These are phyloP conservation scores for Candida wancherniae DNA, from an alignment of 805 yeast genomes.

Conservation along the genomic window DNA sequence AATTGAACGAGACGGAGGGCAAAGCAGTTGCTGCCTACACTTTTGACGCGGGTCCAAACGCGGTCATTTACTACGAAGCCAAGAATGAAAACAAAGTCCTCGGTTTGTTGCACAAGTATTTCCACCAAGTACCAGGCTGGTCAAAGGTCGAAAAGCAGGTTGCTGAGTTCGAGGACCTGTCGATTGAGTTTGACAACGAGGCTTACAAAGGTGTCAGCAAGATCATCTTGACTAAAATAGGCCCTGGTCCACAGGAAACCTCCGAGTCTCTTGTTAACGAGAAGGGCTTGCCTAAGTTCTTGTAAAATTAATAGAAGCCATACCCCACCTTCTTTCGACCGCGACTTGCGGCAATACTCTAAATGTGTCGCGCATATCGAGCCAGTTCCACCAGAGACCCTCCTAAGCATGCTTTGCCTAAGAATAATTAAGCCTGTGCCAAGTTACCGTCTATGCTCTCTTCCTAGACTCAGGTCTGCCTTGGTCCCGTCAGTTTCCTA, in stretches of 20 bases:
- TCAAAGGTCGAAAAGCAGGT: slow-evolving; percentile 24
- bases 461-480: no score
- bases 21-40: slow-evolving; percentile 88
- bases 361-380: no score
- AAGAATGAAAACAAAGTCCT: slow-evolving; percentile 71
- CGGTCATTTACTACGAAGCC: slow-evolving; percentile 84
- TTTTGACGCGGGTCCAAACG: slow-evolving; percentile 98
- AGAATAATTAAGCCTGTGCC: no score
- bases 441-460: no score
- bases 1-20: slow-evolving; percentile 64
- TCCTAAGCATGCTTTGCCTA: no score
- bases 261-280: slow-evolving; percentile 52
- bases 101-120: slow-evolving; percentile 59
- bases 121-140: slow-evolving; percentile 69
- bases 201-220: slow-evolving; percentile 71
- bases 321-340: no score
- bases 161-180: slow-evolving; percentile 17
- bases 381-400: no score
- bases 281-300: slow-evolving; percentile 53
- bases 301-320: slow-evolving; percentile 1
- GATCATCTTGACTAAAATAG: slow-evolving; percentile 80
- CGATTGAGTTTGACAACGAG: slow-evolving; percentile 44
- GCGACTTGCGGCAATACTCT: no score
- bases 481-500: no score
- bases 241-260: slow-evolving; percentile 76